Percentiles rank a stretch among this genome's conserved stretches.
phyloP scores from a whole-genome alignment of 1,284 basidiomycete genomes.

The Inonotus hispidus region DNA sequence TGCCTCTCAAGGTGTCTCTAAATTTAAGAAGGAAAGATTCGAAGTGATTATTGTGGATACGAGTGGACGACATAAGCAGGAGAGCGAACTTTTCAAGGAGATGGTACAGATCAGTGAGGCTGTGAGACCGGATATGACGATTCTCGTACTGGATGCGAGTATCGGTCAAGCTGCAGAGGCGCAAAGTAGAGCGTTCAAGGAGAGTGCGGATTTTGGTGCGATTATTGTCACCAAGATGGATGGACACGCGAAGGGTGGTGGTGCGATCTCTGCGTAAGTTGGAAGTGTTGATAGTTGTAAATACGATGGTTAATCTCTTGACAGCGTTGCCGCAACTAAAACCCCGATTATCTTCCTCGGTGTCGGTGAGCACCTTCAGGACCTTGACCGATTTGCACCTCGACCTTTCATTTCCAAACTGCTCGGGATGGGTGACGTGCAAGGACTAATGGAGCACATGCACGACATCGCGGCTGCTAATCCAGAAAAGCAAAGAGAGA shows the following conservation, averaged over 20 bases:
- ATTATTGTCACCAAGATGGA: slow-evolving; percentile 99
- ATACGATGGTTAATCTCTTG: slow-evolving; percentile 16
- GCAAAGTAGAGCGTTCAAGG: slow-evolving; percentile 96
- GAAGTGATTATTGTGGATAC: slow-evolving; percentile 99
- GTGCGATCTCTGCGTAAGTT: slow-evolving; percentile 95
- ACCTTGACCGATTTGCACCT: slow-evolving; percentile 93
- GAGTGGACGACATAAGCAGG: slow-evolving; percentile 95
- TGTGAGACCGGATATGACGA: slow-evolving; percentile 91
- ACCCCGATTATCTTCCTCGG: slow-evolving; percentile 99
- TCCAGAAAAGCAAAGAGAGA: slow-evolving; percentile 95
- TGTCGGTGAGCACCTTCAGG: slow-evolving; percentile 94
- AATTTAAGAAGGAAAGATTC: slow-evolving; percentile 97
- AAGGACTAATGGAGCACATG: slow-evolving; percentile 97
- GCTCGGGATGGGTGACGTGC: slow-evolving; percentile 92
- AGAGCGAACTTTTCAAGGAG: slow-evolving; percentile 94
- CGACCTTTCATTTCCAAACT: slow-evolving; percentile 98
- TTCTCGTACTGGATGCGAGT: slow-evolving; percentile 84
- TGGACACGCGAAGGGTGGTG: slow-evolving; percentile 98
- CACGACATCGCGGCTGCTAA: slow-evolving; percentile 91
- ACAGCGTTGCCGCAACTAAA: slow-evolving; percentile 93
- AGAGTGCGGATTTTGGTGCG: slow-evolving; percentile 95
- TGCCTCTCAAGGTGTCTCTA: slow-evolving; percentile 89
- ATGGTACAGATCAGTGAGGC: slow-evolving; percentile 96
- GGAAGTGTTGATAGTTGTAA: slow-evolving; percentile 15
- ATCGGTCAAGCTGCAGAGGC: slow-evolving; percentile 97